Evolutionary conservation across 176 grass and related monocot genomes (phyloP).

Genomic region (Zea luxurians): DNA sequence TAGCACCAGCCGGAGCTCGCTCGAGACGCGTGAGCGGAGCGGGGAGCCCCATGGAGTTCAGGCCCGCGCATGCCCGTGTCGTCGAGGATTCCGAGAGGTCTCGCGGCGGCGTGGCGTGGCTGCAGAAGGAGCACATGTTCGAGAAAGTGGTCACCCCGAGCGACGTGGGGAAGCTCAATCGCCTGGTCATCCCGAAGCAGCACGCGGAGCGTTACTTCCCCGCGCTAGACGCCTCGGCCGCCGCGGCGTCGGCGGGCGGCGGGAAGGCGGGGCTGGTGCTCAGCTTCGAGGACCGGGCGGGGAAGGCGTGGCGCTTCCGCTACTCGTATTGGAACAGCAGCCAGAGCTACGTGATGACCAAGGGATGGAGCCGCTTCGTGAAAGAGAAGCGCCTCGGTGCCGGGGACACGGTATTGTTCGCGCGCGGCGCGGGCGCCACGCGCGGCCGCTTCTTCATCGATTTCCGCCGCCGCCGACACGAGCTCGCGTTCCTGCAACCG

Average conservation of each 20-base stretch:
- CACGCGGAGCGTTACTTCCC: conserved; percentile 95
- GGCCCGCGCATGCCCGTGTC: neutral
- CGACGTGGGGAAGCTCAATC: conserved; percentile 95
- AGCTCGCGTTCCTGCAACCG: conserved; percentile 36
- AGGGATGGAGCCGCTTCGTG: conserved; percentile 97
- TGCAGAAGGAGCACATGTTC: conserved; percentile 96
- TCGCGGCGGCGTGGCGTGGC: conserved; percentile 19
- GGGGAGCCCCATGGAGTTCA: conserved; percentile 47
- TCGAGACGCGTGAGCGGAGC: neutral
- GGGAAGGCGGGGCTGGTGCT: conserved; percentile 71
- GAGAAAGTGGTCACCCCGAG: conserved; percentile 96
- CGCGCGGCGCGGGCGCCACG: conserved; percentile 45
- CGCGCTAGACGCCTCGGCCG: conserved; percentile 27
- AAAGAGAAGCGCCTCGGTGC: conserved; percentile 91
- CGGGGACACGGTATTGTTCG: conserved; percentile 82
- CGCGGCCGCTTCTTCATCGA: conserved; percentile 75
- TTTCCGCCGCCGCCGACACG: conserved; percentile 61
- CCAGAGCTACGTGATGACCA: conserved; percentile 99
- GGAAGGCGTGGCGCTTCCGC: conserved; percentile 85
- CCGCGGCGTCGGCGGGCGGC: neutral
- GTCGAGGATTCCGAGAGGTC: conserved; percentile 17
- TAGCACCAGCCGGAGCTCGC: conserved; percentile 1
- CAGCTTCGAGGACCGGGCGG: conserved; percentile 78
- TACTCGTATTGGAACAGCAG: conserved; percentile 99
- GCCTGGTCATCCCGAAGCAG: conserved; percentile 94